phyloP scores from a whole-genome alignment of 148 eudicot species.

The Diospyros lotus region DNA sequence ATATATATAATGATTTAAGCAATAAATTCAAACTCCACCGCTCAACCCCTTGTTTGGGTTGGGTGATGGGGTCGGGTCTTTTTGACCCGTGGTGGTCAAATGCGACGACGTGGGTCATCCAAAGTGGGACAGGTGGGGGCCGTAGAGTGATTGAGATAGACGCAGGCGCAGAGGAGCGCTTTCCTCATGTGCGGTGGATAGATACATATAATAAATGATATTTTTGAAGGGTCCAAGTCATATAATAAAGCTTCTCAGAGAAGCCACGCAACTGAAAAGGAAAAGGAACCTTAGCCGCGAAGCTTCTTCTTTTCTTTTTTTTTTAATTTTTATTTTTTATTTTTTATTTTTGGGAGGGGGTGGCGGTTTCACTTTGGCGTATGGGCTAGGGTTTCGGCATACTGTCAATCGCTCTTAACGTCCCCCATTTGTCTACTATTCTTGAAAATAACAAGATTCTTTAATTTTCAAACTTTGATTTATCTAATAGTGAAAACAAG shows the following conservation, averaged over 20 bases:
- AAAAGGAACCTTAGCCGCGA: slow-evolving; percentile 22
- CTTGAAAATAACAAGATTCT: too few relatives aligned
- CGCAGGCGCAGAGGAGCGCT: neutral
- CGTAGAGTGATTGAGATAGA: neutral
- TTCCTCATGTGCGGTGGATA: slow-evolving; percentile 25
- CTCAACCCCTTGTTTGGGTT: too few relatives aligned
- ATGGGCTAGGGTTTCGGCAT: too few relatives aligned
- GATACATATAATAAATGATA: neutral
- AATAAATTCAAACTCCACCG: too few relatives aligned
- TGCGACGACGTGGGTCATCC: neutral
- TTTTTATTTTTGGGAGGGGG: slow-evolving; percentile 31
- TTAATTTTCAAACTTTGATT: too few relatives aligned
- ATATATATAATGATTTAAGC: too few relatives aligned
- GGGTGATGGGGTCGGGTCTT: too few relatives aligned
- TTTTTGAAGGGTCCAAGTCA: slow-evolving; percentile 13
- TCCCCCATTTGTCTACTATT: too few relatives aligned
- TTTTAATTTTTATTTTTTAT: slow-evolving; percentile 28
- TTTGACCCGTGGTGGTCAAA: too few relatives aligned
- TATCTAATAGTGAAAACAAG: too few relatives aligned
- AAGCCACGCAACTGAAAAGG: slow-evolving; percentile 31
- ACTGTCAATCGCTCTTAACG: too few relatives aligned
- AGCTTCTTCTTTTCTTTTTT: slow-evolving; percentile 16
- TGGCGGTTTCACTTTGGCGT: neutral
- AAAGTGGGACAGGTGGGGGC: neutral
- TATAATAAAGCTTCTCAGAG: slow-evolving; percentile 26